Evolutionary conservation across 2,329 filamentous ascomycete genomes (phyloP), one percentile per base, ranked within the genome.

Genomic region (Karstenula rhodostoma): DNA sequence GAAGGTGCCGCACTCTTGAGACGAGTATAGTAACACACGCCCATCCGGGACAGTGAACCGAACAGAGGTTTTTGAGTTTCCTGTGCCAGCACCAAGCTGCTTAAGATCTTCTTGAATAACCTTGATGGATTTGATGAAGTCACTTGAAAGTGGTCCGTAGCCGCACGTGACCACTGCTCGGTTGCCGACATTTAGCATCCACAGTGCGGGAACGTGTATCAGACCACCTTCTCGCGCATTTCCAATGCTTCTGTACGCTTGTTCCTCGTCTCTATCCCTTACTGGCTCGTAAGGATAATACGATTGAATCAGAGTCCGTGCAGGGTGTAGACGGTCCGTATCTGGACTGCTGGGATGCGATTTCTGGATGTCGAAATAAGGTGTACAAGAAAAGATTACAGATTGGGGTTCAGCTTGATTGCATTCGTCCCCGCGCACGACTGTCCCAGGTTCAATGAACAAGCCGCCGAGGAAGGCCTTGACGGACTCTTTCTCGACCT

Each of bases 381-480:
- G 74, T 13, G 74, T 52, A 47, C 72, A 76, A 29, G 68, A 70
- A 60, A 75, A 76, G 7, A 73, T 75, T 46, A 69, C 69, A 1
- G 68, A 69, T 15, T 66, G 53, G 27, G 67, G 54, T 25, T 72
- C 67, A 0, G 63, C 5, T 40, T 62, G 58, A 9, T 67, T 43
- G 9, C 49, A 61, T 32, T 73, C 70, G 35, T 76, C 73, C 6
- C 59, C 71, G 49, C 73, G 67, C 13, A 76, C 37, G 10, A 76
- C 69, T 3, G 73, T 74, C 8, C 74, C 74, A 8, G 73, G 72
- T 50, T 76, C 72, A n/a, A 76, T 70, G 54, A 73, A 77, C 60
- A 70, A 68, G 6, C 74, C 74, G 9, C 63, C 65, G 3, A 71
- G 25, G 25, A 67, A 73, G 12, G 61, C 51, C 40, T 71, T 73